Base-by-base conservation (phyloP, 208 protist genomes). In the Trypanosoma mega region DNA sequence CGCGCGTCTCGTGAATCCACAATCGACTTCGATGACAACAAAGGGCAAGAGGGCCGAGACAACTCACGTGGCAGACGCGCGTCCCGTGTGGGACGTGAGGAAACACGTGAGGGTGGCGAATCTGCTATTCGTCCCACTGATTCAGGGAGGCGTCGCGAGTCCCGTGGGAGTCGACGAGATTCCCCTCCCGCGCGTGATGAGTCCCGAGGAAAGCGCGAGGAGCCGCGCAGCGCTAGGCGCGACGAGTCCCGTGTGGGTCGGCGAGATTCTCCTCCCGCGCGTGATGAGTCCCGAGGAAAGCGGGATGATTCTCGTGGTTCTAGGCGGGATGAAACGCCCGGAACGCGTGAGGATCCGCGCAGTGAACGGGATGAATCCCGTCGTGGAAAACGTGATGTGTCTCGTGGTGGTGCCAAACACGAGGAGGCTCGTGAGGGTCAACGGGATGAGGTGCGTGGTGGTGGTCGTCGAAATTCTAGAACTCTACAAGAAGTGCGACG, bases 31-130 rank as follows among this genome's bases (percentile, higher is more conserved):
- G n/a, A n/a, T n/a, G n/a, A n/a, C n/a, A n/a, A n/a, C n/a, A n/a
- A n/a, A n/a, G n/a, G n/a, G n/a, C n/a, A n/a, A n/a, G n/a, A n/a
- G n/a, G n/a, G n/a, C n/a, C n/a, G n/a, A n/a, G n/a, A n/a, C n/a
- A n/a, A n/a, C n/a, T n/a, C n/a, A n/a, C n/a, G n/a, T 65, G 8
- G 14, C 24, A 14, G 29, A 39, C 8, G 12, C 49, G 50, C 21
- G 2, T 4, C 23, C 45, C 62, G 41, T 27, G 2, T 7, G 26
- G 48, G 21, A 24, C 62, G 62, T 61, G 62, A 68, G 44, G 52
- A 54, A 20, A 41, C 52, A 0, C 39, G n/a, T 36, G 24, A n/a
- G 14, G 34, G 34, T 26, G 46, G 58, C 54, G 58, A 53, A 46
- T 6, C 2, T 34, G n/a, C 12, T 20, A 12, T 1, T 12, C 8